These are phyloP conservation scores for Erythrophleum fordii DNA, from an alignment of 306 rosid species.

Conservation along the genomic window DNA sequence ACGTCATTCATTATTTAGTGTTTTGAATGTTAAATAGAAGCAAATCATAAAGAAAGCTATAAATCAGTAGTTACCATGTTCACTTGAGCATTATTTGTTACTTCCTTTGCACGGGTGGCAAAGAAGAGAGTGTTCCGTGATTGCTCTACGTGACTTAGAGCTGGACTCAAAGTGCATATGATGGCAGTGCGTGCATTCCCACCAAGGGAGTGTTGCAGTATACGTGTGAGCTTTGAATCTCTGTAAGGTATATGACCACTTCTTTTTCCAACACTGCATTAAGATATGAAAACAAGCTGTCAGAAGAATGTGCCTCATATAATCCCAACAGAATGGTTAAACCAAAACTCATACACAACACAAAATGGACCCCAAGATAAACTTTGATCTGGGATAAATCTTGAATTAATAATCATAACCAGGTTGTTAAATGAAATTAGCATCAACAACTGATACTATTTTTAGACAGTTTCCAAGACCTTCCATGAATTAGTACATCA, in stretches of 20 bases:
- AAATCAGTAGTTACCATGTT: constrained; percentile 73
- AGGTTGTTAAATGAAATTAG: background rate
- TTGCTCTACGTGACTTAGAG: constrained; percentile 91
- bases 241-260: constrained; percentile 96
- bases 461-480: no score
- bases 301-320: constrained; percentile 2
- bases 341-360: background rate
- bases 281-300: constrained; percentile 24
- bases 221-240: constrained; percentile 98
- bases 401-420: constrained; percentile 1
- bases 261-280: constrained; percentile 87
- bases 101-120: constrained; percentile 99
- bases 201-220: constrained; percentile 96
- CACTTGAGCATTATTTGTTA: constrained; percentile 93
- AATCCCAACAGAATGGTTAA: constrained; percentile 12
- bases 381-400: background rate
- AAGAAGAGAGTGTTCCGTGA: constrained; percentile 92
- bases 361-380: background rate
- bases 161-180: constrained; percentile 96
- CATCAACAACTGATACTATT: constrained; percentile 3
- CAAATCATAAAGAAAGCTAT: background rate
- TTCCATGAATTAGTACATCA: background rate
- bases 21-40: constrained; percentile 1
- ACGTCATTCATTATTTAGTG: background rate
- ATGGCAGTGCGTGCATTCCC: constrained; percentile 99